phyloP scores from a whole-genome alignment of 2,329 filamentous ascomycete species.

The Purpureocillium lavendulum region DNA sequence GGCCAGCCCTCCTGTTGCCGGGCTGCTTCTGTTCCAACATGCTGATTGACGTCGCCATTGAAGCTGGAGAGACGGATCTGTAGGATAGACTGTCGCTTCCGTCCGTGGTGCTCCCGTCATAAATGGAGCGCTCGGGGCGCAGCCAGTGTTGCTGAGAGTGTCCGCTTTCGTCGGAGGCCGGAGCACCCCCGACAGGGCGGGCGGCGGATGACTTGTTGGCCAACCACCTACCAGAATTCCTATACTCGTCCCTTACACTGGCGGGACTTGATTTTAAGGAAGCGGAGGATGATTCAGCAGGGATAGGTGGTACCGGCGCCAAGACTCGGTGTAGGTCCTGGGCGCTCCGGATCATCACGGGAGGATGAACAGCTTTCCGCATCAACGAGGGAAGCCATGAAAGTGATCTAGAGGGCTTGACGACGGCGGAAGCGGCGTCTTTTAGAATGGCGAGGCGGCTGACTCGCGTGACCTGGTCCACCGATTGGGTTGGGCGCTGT shows the following conservation, averaged over 20 bases:
- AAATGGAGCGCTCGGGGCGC: too few relatives aligned
- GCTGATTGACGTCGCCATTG: too few relatives aligned
- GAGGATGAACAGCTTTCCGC: neutral
- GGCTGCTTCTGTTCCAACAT: neutral
- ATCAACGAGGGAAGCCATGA: slow-evolving; percentile 2
- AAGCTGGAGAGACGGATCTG: too few relatives aligned
- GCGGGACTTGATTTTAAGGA: neutral
- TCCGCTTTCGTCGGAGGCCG: neutral
- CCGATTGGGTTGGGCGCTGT: slow-evolving; percentile 3
- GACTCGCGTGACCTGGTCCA: neutral
- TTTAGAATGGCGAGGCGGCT: neutral
- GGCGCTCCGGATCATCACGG: slow-evolving; percentile 23
- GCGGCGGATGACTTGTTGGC: neutral
- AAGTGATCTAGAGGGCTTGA: neutral
- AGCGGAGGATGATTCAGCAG: slow-evolving; percentile 13
- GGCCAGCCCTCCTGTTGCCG: neutral
- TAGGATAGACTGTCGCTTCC: too few relatives aligned
- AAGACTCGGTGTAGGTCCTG: slow-evolving; percentile 30
- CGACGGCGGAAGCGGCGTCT: neutral
- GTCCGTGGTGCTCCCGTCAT: neutral
- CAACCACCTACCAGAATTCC: neutral
- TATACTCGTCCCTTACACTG: neutral
- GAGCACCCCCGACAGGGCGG: neutral
- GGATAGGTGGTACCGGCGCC: slow-evolving; percentile 27
- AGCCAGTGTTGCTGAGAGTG: too few relatives aligned